Percentiles rank a stretch among this genome's conserved stretches.
phyloP scores from a whole-genome alignment of 1,284 basidiomycete genomes.

The Omphalotus olearius region DNA sequence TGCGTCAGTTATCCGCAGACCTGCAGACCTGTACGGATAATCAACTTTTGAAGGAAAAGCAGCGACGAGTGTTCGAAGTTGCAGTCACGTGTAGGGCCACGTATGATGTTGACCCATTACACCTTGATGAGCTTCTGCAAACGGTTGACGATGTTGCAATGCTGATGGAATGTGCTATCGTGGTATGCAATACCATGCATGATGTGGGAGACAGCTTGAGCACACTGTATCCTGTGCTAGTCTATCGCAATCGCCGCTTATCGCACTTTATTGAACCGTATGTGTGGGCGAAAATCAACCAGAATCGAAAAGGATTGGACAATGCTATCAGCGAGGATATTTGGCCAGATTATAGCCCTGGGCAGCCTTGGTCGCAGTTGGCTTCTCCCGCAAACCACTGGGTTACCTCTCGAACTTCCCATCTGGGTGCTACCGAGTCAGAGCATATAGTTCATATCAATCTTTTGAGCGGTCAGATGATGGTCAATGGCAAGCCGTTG shows the following conservation, averaged over 20 bases:
- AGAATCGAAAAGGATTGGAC: slow-evolving; percentile 24
- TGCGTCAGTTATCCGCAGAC: background rate
- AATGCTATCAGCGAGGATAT: slow-evolving; percentile 27
- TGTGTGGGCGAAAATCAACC: background rate
- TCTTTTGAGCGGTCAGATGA: slow-evolving; percentile 35
- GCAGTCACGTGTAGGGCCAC: slow-evolving; percentile 37
- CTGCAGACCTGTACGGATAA: slow-evolving; percentile 15
- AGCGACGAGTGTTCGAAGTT: slow-evolving; percentile 27
- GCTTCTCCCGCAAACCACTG: slow-evolving; percentile 29
- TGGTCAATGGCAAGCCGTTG: slow-evolving; percentile 37
- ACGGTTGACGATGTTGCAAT: slow-evolving; percentile 24
- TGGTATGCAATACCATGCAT: slow-evolving; percentile 27
- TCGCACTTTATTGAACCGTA: background rate
- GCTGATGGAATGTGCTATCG: slow-evolving; percentile 31
- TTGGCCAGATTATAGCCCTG: slow-evolving; percentile 32
- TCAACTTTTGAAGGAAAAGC: slow-evolving; percentile 18
- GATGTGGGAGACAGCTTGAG: background rate
- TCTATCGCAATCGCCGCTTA: slow-evolving; percentile 12
- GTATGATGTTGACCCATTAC: slow-evolving; percentile 29
- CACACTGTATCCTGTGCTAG: slow-evolving; percentile 8
- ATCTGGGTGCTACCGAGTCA: background rate
- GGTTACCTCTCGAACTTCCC: slow-evolving; percentile 22
- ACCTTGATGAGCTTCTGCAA: slow-evolving; percentile 19
- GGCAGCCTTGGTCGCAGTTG: slow-evolving; percentile 27
- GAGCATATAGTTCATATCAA: slow-evolving; percentile 30